A percentile compares a stretch with the other conserved stretches of the same genome.
These are phyloP conservation scores for Sporobolus alterniflorus DNA, from an alignment of 202 grass and related monocot genomes.

Conservation along the genomic window DNA sequence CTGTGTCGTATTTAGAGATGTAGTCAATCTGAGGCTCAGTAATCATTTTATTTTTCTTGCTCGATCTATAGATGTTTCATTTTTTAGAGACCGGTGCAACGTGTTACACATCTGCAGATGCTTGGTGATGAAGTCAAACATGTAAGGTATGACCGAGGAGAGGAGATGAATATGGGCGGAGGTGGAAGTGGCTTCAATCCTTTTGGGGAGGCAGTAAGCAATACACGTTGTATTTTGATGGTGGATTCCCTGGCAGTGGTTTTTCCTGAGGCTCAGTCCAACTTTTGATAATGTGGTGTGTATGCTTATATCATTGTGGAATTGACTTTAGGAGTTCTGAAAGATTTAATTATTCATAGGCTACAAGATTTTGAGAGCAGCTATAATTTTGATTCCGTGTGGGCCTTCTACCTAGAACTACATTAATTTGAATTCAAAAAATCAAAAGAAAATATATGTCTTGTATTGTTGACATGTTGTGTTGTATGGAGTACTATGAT, in stretches of 20 bases:
- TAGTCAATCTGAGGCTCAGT: background rate
- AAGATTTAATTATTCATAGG: conserved; percentile 13
- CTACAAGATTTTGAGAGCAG: conserved; percentile 6
- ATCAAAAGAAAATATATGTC: too few species aligned
- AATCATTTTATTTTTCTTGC: background rate
- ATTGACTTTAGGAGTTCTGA: conserved; percentile 24
- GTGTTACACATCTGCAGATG: conserved; percentile 51
- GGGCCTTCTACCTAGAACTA: background rate
- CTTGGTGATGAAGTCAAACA: conserved; percentile 94
- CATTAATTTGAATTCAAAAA: too few species aligned
- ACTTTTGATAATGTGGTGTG: conserved; percentile 66
- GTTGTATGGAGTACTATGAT: too few species aligned
- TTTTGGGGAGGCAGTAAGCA: conserved; percentile 79
- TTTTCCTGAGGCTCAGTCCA: conserved; percentile 73
- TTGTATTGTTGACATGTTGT: too few species aligned
- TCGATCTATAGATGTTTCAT: background rate
- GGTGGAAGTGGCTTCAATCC: conserved; percentile 78
- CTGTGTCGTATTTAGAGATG: background rate
- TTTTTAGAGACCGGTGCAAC: background rate
- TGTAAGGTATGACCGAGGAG: conserved; percentile 87
- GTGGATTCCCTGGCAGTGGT: conserved; percentile 71
- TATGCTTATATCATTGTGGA: background rate
- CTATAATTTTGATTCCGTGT: background rate
- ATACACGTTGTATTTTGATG: conserved; percentile 80
- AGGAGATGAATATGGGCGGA: conserved; percentile 79